A percentile compares a stretch with the other conserved stretches of the same genome.
Evolutionary conservation across 305 asterid species (phyloP).

Genomic region (Nicotiana rustica): DNA sequence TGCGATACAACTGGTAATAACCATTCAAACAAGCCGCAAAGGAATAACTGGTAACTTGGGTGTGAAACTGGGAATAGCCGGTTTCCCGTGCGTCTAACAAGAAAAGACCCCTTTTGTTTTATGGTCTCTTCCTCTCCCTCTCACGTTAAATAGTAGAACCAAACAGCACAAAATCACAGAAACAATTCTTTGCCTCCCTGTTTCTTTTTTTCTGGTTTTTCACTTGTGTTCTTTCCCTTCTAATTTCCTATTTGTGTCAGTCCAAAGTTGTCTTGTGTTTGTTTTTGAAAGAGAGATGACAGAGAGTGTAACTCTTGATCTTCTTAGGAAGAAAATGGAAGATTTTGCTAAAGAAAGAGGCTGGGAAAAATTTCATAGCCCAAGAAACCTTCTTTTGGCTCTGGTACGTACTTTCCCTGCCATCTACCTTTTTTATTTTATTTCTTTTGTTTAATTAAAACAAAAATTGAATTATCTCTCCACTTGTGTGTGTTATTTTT

Average conservation of each 20-base stretch:
- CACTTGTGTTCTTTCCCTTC: too few relatives aligned
- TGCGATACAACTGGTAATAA: too few relatives aligned
- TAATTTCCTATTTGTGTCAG: neutral
- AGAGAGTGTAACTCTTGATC: slow-evolving; percentile 57
- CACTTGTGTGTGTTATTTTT: neutral
- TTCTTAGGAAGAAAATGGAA: slow-evolving; percentile 64
- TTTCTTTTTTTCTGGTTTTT: too few relatives aligned
- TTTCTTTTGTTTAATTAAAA: neutral
- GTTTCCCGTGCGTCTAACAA: neutral
- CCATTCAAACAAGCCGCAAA: too few relatives aligned
- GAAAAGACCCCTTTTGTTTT: neutral
- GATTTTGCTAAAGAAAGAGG: slow-evolving; percentile 69
- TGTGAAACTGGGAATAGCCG: neutral
- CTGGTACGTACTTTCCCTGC: slow-evolving; percentile 42
- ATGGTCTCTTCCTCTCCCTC: neutral
- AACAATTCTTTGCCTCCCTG: neutral
- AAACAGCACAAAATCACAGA: neutral
- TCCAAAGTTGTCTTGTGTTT: neutral
- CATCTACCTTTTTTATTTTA: too few relatives aligned
- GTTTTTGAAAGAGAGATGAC: slow-evolving; percentile 31
- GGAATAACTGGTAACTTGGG: too few relatives aligned
- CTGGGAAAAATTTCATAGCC: slow-evolving; percentile 72
- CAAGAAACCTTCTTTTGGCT: slow-evolving; percentile 75
- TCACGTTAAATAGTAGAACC: neutral
- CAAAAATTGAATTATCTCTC: too few relatives aligned